Evolutionary conservation across 192 early-diverging fungal species (phyloP).

Genomic region (Mortierella alpina): DNA sequence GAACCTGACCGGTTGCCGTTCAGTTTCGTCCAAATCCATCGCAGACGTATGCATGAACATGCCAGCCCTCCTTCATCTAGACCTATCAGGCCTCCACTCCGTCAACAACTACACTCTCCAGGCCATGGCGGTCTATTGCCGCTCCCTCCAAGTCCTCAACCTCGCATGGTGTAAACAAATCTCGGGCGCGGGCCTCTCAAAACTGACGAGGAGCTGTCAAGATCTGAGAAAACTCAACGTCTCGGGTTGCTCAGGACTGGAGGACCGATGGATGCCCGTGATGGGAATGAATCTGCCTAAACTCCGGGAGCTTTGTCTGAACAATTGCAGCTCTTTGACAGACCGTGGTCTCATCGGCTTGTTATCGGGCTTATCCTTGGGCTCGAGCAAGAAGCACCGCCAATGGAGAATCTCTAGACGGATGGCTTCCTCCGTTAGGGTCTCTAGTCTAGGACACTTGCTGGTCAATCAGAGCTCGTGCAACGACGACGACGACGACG

Average conservation of each 20-base stretch:
- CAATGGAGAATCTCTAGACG: slow-evolving; percentile 22
- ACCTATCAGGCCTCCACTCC: slow-evolving; percentile 52
- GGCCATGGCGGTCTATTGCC: slow-evolving; percentile 50
- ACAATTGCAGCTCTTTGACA: slow-evolving; percentile 54
- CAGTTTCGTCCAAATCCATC: slow-evolving; percentile 54
- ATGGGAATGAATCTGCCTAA: slow-evolving; percentile 55
- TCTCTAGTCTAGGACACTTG: slow-evolving; percentile 34
- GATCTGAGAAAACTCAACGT: slow-evolving; percentile 53
- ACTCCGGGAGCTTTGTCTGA: slow-evolving; percentile 56
- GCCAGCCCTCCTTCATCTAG: slow-evolving; percentile 47
- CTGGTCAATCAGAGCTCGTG: slow-evolving; percentile 23
- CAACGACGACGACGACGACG: slow-evolving; percentile 13
- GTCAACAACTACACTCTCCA: slow-evolving; percentile 59
- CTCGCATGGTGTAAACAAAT: slow-evolving; percentile 64
- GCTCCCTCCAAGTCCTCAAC: slow-evolving; percentile 54
- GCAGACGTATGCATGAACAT: slow-evolving; percentile 50
- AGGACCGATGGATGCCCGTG: slow-evolving; percentile 51
- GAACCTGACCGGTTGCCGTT: slow-evolving; percentile 34
- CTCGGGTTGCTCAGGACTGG: slow-evolving; percentile 57
- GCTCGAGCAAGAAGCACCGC: slow-evolving; percentile 22
- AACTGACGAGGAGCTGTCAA: slow-evolving; percentile 48
- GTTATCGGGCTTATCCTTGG: slow-evolving; percentile 22
- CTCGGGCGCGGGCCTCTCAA: slow-evolving; percentile 49
- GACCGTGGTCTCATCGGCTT: slow-evolving; percentile 43
- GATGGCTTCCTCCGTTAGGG: slow-evolving; percentile 23